These are phyloP conservation scores for Aspergillus udagawae DNA, from an alignment of 2,329 filamentous ascomycete genomes.

Conservation along the genomic window DNA sequence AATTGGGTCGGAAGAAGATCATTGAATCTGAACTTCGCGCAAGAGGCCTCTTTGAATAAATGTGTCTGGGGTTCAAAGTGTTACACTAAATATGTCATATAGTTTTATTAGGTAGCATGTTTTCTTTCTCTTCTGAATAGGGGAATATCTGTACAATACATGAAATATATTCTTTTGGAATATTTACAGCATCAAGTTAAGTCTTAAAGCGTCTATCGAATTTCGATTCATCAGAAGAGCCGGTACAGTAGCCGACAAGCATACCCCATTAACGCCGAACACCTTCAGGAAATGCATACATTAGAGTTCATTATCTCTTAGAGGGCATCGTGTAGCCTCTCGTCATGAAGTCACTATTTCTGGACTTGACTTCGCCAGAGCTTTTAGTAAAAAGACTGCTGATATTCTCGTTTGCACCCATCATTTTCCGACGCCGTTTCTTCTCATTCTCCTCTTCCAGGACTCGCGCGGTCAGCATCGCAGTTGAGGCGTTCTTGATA, in stretches of 20 bases:
- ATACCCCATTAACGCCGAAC: conserved; percentile 4
- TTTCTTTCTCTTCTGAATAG: conserved; percentile 2
- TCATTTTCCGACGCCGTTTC: conserved; percentile 71
- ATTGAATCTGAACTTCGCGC: conserved; percentile 66
- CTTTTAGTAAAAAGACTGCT: conserved; percentile 52
- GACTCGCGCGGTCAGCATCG: conserved; percentile 79
- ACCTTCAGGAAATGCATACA: conserved; percentile 6
- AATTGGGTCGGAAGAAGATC: conserved; percentile 72
- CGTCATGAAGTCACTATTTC: conserved; percentile 56
- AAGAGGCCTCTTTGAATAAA: conserved; percentile 55
- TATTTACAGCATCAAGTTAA: conserved; percentile 22
- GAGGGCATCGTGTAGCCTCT: conserved; percentile 53
- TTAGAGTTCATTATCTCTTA: conserved; percentile 27
- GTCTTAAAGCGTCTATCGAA: conserved; percentile 2
- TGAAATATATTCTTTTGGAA: not conserved
- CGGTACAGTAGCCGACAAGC: conserved; percentile 9
- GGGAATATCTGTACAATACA: not conserved
- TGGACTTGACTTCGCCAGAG: conserved; percentile 37
- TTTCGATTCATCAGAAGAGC: not conserved
- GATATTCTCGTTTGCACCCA: conserved; percentile 57
- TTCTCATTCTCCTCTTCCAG: conserved; percentile 79
- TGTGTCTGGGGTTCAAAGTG: not conserved
- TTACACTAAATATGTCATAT: conserved; percentile 5
- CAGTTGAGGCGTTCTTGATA: conserved; percentile 86
- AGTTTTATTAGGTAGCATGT: conserved; percentile 19